Percentiles rank a stretch among this genome's conserved stretches.
phyloP scores from a whole-genome alignment of 1,284 basidiomycete genomes.

The Mixia osmundae region DNA sequence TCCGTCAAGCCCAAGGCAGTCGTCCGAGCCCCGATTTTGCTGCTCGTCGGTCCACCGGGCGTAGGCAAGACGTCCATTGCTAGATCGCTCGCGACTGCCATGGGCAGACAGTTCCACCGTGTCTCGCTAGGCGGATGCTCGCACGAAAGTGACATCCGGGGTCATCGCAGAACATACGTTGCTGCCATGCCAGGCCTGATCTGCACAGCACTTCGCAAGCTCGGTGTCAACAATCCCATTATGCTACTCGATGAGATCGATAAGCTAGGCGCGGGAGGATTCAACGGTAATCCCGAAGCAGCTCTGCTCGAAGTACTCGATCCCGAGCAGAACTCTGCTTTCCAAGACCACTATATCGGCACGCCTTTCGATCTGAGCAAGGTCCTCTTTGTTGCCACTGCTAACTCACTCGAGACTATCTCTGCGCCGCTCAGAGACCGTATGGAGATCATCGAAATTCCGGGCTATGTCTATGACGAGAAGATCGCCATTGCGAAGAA shows the following conservation, averaged over 20 bases:
- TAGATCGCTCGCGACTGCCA: conserved; percentile 73
- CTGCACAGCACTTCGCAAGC: conserved; percentile 87
- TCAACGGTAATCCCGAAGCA: conserved; percentile 85
- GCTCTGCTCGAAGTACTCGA: conserved; percentile 93
- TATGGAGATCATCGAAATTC: conserved; percentile 78
- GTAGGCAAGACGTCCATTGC: conserved; percentile 37
- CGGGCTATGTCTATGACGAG: conserved; percentile 89
- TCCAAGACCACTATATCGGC: conserved; percentile 80
- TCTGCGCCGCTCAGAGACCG: conserved; percentile 76
- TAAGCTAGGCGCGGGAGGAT: conserved; percentile 69
- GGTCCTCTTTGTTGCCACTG: conserved; percentile 93
- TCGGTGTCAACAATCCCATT: conserved; percentile 93
- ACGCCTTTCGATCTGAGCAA: conserved; percentile 83
- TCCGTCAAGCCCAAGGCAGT: conserved; percentile 74
- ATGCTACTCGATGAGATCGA: conserved; percentile 95
- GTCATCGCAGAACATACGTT: conserved; percentile 74
- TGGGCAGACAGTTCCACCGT: conserved; percentile 72
- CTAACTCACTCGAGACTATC: conserved; percentile 84
- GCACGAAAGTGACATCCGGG: conserved; percentile 97
- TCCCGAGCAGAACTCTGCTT: conserved; percentile 89
- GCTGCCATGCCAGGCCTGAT: conserved; percentile 91
- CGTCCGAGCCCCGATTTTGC: conserved; percentile 91
- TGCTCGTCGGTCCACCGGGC: conserved; percentile 85
- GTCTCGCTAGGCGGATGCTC: conserved; percentile 93
- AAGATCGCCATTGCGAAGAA: conserved; percentile 76